A percentile compares a stretch with the other conserved stretches of the same genome.
phyloP scores from a whole-genome alignment of 2,329 filamentous ascomycete species.

The Pseudocercospora crystallina region DNA sequence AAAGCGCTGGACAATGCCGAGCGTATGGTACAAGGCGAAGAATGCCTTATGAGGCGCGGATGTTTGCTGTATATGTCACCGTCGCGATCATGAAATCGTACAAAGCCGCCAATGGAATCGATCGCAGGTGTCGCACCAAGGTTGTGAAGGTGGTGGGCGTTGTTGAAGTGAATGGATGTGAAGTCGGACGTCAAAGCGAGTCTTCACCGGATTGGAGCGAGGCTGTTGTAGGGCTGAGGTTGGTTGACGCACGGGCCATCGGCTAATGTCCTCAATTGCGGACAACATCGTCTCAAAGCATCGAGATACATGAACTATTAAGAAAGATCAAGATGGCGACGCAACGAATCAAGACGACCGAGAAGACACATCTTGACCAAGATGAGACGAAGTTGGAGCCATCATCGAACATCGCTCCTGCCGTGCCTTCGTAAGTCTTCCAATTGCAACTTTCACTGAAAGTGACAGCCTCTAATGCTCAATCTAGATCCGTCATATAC shows the following conservation, averaged over 20 bases:
- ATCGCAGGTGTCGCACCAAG: no score
- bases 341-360: constrained; percentile 62
- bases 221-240: no score
- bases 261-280: no score
- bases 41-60: no score
- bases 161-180: background rate
- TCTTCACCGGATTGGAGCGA: no score
- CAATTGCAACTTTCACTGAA: background rate
- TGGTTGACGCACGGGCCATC: no score
- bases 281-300: no score
- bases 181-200: background rate
- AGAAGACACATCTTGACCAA: constrained; percentile 62
- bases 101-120: no score
- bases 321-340: constrained; percentile 59
- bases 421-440: constrained; percentile 70
- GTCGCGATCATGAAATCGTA: no score
- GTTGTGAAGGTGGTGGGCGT: no score
- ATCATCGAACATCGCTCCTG: constrained; percentile 74
- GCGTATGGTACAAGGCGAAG: constrained; percentile 2
- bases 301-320: no score
- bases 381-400: constrained; percentile 33
- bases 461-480: background rate
- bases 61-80: no score
- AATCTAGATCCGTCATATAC: constrained; percentile 71
- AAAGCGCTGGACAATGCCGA: constrained; percentile 8